Conservation (phyloP, 495 filamentous ascomycete genomes). For the Trichoderma asperelloides region DNA sequence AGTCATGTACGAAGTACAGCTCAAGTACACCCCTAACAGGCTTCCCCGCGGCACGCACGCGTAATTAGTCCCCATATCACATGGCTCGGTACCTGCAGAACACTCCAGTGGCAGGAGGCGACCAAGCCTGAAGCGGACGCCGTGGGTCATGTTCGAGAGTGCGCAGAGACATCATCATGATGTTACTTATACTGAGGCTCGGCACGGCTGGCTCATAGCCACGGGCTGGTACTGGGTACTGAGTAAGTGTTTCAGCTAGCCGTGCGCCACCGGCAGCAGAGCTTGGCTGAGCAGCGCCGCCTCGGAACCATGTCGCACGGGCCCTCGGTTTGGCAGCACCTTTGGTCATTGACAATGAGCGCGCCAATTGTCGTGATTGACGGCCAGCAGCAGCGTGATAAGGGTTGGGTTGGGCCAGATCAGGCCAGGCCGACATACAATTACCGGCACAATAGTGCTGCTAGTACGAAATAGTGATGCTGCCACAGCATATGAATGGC, state of each 20-base stretch:
- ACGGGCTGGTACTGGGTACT: too few species aligned
- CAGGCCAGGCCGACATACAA: not conserved
- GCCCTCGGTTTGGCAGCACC: not conserved
- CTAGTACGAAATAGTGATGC: too few species aligned
- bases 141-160: not conserved
- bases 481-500: too few species aligned
- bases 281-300: too few species aligned
- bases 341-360: not conserved
- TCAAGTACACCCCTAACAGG: slow-evolving; percentile 4
- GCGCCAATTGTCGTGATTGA: not conserved
- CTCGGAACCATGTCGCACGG: not conserved
- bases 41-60: slow-evolving; percentile 5
- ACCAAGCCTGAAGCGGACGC: not conserved
- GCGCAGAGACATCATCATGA: not conserved
- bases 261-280: not conserved
- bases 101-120: not conserved
- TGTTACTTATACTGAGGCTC: not conserved
- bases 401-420: not conserved
- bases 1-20: not conserved
- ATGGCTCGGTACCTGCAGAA: slow-evolving; percentile 5
- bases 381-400: not conserved
- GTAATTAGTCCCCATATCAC: not conserved
- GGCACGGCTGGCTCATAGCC: too few species aligned
- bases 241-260: not conserved
- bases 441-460: too few species aligned